Evolutionary conservation across 164 flowering plant species (phyloP).

Genomic region (Piper betle): DNA sequence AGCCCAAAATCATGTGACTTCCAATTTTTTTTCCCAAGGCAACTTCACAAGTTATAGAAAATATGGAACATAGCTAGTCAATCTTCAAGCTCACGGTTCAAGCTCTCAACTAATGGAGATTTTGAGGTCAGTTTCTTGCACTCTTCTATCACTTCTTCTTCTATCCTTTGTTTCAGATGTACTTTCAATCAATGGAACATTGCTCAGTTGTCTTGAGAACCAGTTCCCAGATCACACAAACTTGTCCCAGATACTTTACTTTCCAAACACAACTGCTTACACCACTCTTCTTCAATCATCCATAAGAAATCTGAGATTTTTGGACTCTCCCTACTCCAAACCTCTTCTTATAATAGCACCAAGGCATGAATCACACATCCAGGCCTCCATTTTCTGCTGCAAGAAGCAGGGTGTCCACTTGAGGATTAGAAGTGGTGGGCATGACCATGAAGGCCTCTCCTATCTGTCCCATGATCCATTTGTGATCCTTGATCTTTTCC

Average conservation of each 20-base stretch:
- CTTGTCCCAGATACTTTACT: not conserved
- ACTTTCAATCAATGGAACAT: not conserved
- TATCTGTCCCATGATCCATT: slow-evolving; percentile 10
- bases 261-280: slow-evolving; percentile 1
- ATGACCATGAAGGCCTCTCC: slow-evolving; percentile 26
- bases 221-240: not conserved
- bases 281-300: slow-evolving; percentile 7
- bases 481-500: slow-evolving; percentile 14
- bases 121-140: not conserved
- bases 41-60: too few species aligned
- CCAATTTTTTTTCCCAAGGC: too few species aligned
- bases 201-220: not conserved
- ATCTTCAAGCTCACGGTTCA: too few species aligned
- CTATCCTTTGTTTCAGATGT: not conserved
- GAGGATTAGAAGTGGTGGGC: slow-evolving; percentile 20
- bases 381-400: slow-evolving; percentile 13
- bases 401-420: slow-evolving; percentile 8
- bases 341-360: slow-evolving; percentile 18
- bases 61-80: too few species aligned
- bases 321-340: slow-evolving; percentile 3
- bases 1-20: too few species aligned
- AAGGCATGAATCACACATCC: slow-evolving; percentile 8
- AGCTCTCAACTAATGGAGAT: not conserved
- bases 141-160: not conserved
- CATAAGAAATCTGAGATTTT: slow-evolving; percentile 8